Evolutionary conservation across 2,329 filamentous ascomycete genomes (phyloP), one percentile per base, ranked within the genome.

Genomic region (Neonectria ditissima): DNA sequence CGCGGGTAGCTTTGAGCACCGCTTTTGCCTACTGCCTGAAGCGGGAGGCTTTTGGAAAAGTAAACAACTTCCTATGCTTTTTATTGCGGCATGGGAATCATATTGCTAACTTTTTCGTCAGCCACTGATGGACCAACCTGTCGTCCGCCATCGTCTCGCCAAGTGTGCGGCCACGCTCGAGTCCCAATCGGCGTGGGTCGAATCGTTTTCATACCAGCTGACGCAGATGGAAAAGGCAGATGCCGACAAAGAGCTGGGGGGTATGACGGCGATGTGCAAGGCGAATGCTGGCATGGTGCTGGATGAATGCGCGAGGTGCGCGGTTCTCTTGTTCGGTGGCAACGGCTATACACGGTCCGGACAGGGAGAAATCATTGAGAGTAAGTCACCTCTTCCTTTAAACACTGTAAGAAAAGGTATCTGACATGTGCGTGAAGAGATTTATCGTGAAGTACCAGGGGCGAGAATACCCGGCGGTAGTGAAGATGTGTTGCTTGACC

Each of bases 231-330:
- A 78, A 20, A 87, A 88, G 70, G 81, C 83, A 50, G 83, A 84
- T n/a, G 87, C 87, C 9, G 88, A 90, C 71, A 78, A 82, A 2
- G 84, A 91, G 72, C 80, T 94, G 1, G 92, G 91, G 1, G 92
- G 92, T 0, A 77, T 92, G 72, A 93, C 90, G 3, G 91, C 90
- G 2, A 79, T 92, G 75, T 86, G 87, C 14, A 94, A 94, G 79
- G 91, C 91, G 1, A 89, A 92, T 72, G 85, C 87, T 0, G 92
- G 88, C 1, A 90, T 91, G 67, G 90, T 93, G 13, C 70, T 93
- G 47, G 89, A 91, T 66, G 89, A 92, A 74, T 92, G 90, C 73
- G 89, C 91, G 4, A 86, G 90, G 70, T 88, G 85, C 57, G 90
- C 91, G 1, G 85, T 92, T 50, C 76, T 93, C 59, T 77, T 94